These are phyloP conservation scores for Cornus kousa DNA, from an alignment of 148 eudicot genomes.

Conservation along the genomic window DNA sequence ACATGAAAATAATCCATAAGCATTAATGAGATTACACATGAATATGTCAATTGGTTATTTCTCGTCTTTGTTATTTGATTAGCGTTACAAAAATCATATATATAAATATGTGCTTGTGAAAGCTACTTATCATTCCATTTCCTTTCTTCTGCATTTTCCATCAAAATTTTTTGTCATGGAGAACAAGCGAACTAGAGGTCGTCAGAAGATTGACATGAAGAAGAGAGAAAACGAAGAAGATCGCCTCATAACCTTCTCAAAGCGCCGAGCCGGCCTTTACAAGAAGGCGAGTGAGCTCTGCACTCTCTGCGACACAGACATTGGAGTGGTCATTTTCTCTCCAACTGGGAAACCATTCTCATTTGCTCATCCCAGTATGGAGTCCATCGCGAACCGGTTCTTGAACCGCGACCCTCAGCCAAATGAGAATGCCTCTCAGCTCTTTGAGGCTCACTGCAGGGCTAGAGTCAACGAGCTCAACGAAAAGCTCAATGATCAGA, in stretches of 20 bases:
- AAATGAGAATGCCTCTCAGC: background rate
- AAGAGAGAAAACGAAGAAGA: conserved; percentile 25
- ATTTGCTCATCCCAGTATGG: conserved; percentile 24
- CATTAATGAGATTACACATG: too few species aligned
- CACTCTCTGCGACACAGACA: conserved; percentile 17
- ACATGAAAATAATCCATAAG: too few species aligned
- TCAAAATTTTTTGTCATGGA: conserved; percentile 6
- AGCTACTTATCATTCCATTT: too few species aligned
- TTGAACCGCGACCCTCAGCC: background rate
- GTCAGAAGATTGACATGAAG: conserved; percentile 16
- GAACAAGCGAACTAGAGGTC: conserved; percentile 8
- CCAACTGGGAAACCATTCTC: conserved; percentile 35
- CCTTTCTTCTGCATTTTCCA: too few species aligned
- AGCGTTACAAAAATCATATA: too few species aligned
- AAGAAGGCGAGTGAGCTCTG: conserved; percentile 35
- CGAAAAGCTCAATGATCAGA: background rate
- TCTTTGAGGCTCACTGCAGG: background rate
- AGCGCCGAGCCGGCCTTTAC: conserved; percentile 32
- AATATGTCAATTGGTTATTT: too few species aligned
- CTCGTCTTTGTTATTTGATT: too few species aligned
- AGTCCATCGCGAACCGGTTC: conserved; percentile 2
- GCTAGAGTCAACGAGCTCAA: conserved; percentile 11
- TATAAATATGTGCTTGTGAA: too few species aligned
- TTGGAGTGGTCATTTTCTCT: conserved; percentile 25
- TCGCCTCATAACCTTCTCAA: conserved; percentile 30